Base-by-base conservation (phyloP, 2,329 filamentous ascomycete species). In the Cladorrhinum sp. region DNA sequence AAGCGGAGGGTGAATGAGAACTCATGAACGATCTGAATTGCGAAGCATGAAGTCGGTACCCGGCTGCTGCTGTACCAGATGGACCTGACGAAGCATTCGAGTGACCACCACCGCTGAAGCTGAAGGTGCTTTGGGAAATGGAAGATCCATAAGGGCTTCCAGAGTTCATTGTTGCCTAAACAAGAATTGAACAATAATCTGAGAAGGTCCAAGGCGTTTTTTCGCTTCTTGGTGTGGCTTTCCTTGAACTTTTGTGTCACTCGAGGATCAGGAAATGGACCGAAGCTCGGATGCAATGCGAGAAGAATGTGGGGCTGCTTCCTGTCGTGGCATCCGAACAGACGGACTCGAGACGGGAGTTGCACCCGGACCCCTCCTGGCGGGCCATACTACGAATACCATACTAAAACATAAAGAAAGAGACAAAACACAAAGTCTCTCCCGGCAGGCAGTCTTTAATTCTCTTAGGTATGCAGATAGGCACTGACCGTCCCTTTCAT, bases 1-100 rank as follows among this genome's bases (percentile, higher is more conserved):
- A 36, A 30, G 28, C 50, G 3, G 60, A 50, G 28, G 61, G 20
- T 16, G 60, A 36, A 20, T 52, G 46, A 18, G 48, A 18, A 33
- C 39, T 46, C 56, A 59, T 12, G 55, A 55, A 64, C 7, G 66
- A 50, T 39, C 10, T 57, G 54, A 54, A 62, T 60, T 26, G 18
- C 48, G 21, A 1, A 57, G 7, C 21, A 9, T 9, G n/a, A 7
- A 20, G 39, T 51, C n/a, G 53, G 16, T 46, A 18, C 2, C 42
- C 50, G 14, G 39, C 14, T 12, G 53, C 10, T 5, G n/a, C 39
- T 7, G 54, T 28, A 16, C 50, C 50, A 3, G 30, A 46, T 18
- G 46, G 61, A 2, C 36, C 52, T n/a, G 39, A 46, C 2, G 52
- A 51, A 2, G 57, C 56, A 52, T 18, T 20, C 9, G 55, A 57